Evolutionary conservation across 306 rosid genomes (phyloP), one percentile per base, ranked within the genome.

Genomic region (Vigna nakashimae): DNA sequence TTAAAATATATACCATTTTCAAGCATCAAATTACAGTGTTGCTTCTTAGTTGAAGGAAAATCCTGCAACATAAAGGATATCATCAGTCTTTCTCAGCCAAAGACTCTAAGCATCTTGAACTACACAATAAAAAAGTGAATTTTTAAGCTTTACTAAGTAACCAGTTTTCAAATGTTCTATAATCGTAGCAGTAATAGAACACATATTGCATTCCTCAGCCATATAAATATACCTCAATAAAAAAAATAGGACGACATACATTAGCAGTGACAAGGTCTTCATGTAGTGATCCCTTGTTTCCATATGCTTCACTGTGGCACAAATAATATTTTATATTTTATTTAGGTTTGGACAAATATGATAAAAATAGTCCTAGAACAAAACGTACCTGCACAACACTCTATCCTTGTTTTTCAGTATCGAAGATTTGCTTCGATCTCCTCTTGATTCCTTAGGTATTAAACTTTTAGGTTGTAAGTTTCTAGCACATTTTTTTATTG

Each of bases 381-480:
- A 76, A 65, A 34, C n/a, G 68, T 80, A 91, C 91, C 91, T 84
- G 71, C 30, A 32, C 45, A 84, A 76, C 51, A 68, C 68, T 83
- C 26, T 76, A 63, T 48, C 82, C 63, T 5, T 28, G 22, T 38
- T 71, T 74, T 76, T 78, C 11, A 65, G 67, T 49, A 48, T 6
- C 52, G 79, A 80, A 69, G 71, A 77, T 28, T 7, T 52, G 20
- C 66, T 82, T 50, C 67, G 78, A 17, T 55, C 43, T 76, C 83
- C 84, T 45, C 34, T 68, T 50, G 69, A 50, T 64, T 71, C 69
- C 60, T 45, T 69, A 40, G 24, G 34, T n/a, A 15, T 71, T 43
- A 45, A 69, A 34, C 57, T 80, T 58, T 34, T 16, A 62, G 77
- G 65, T 67, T 75, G 83, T 1, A 77, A 75, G 82, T 73, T 80